phyloP scores from a whole-genome alignment of 371 early-diverging fungal species.

The Mortierella sp. region DNA sequence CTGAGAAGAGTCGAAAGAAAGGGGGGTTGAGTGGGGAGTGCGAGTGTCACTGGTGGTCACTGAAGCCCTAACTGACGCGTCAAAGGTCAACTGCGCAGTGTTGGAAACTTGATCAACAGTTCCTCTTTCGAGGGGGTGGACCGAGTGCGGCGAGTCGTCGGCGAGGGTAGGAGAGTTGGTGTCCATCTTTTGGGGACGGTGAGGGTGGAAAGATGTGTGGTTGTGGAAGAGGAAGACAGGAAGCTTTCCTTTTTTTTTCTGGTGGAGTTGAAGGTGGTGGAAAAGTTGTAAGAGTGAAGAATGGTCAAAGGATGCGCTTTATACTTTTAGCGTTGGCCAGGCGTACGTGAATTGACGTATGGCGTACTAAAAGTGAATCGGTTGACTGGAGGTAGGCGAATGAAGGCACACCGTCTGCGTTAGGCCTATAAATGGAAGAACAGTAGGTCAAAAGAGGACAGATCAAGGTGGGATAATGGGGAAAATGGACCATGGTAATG shows the following conservation, averaged over 20 bases:
- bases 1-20: not conserved
- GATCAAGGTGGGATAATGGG: not conserved
- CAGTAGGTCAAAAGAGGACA: not conserved
- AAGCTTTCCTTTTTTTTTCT: not conserved
- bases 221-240: not conserved
- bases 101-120: not conserved
- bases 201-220: not conserved
- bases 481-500: not conserved
- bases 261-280: not conserved
- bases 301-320: not conserved
- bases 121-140: not conserved
- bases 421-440: not conserved
- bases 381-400: not conserved
- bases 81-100: slow-evolving; percentile 5
- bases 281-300: not conserved
- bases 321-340: not conserved
- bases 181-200: not conserved
- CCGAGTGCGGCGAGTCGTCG: not conserved
- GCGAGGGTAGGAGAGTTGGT: not conserved
- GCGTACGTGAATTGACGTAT: not conserved
- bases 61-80: slow-evolving; percentile 6
- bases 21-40: not conserved
- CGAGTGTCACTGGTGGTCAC: not conserved
- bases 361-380: slow-evolving; percentile 1
- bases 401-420: not conserved